phyloP scores from a whole-genome alignment of 768 basidiomycete species.

The Tulasnella sp. region DNA sequence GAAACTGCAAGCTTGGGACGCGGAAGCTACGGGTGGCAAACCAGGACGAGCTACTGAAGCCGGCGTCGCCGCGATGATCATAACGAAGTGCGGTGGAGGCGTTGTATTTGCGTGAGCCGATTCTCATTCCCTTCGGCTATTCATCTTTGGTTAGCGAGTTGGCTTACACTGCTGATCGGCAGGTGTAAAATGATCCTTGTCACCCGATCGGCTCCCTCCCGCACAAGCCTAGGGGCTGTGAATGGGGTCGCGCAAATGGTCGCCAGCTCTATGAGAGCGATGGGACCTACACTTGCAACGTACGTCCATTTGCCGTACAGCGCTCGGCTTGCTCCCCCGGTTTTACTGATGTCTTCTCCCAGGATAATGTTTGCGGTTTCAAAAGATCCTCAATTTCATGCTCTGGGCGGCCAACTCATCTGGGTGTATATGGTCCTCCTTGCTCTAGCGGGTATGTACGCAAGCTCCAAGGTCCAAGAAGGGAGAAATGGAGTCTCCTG shows the following conservation, averaged over 20 bases:
- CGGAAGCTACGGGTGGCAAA: not conserved
- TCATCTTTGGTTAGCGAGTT: not conserved
- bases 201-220: conserved; percentile 17
- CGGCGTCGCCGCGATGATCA: not conserved
- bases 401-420: conserved; percentile 12
- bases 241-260: conserved; percentile 23
- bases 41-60: not conserved
- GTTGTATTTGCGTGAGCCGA: conserved; percentile 13
- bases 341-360: not conserved
- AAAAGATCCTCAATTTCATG: conserved; percentile 6
- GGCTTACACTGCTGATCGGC: not conserved
- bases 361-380: conserved; percentile 16
- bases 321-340: not conserved
- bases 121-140: not conserved
- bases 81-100: not conserved
- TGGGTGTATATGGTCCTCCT: conserved; percentile 10
- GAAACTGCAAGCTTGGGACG: not conserved
- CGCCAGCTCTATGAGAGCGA: conserved; percentile 19
- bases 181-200: conserved; percentile 23
- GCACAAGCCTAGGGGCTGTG: conserved; percentile 19
- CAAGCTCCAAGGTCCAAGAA: conserved; percentile 12
- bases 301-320: not conserved
- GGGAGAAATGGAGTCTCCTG: not conserved
- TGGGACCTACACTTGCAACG: conserved; percentile 19
- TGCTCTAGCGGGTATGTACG: not conserved